Base-by-base conservation (phyloP, 1,139 yeast species). In the Pichiaceae sp. region DNA sequence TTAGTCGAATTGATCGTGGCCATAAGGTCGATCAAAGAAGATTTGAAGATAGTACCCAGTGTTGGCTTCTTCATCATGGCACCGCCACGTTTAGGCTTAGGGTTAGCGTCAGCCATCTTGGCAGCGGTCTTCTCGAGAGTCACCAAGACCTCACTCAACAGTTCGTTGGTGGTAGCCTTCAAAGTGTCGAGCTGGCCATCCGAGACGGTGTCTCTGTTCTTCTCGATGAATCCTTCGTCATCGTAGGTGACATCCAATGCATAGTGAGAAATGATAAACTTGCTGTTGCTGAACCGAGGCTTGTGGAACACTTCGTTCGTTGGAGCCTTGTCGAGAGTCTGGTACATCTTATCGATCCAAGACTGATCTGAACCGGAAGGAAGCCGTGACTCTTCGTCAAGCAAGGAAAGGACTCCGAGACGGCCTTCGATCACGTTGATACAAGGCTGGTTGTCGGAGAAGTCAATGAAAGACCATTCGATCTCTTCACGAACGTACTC, bases 361-460 rank as follows among this genome's bases (percentile, higher is more conserved):
- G 93, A 78, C 53, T 85, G 87, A 56, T 91, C 98, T 42, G 81
- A 76, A 50, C 98, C 98, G 23, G 96, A 75, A 2, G 97, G 98
- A 47, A 91, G 66, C 56, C 97, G 75, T 17, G 96, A 82, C 63
- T 91, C 98, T 68, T 91, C 98, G 57, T 91, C 98, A 45, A 91
- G 70, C 44, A 91, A 70, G 1, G 96, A 76, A 47, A 91, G 67
- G 41, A 91, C 78, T 59, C 98, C 98, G 46, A 87, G 62, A 59
- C 80, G 83, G 54, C 80, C 81, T 64, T 91, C 99, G 53, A 91
- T 91, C 50, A 91, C 72, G 49, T 82, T 82, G 54, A 93, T 93
- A 65, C 98, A 91, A 6, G 97, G 97, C 64, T 91, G 97, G 59
- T 93, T 93, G 59, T 91, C 99, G 40, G 93, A 78, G 55, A 89